Percentiles rank a stretch among this genome's conserved stretches.
Conservation (phyloP, 2,329 filamentous ascomycete species). For the Nannizziopsis arthrosporioides region DNA sequence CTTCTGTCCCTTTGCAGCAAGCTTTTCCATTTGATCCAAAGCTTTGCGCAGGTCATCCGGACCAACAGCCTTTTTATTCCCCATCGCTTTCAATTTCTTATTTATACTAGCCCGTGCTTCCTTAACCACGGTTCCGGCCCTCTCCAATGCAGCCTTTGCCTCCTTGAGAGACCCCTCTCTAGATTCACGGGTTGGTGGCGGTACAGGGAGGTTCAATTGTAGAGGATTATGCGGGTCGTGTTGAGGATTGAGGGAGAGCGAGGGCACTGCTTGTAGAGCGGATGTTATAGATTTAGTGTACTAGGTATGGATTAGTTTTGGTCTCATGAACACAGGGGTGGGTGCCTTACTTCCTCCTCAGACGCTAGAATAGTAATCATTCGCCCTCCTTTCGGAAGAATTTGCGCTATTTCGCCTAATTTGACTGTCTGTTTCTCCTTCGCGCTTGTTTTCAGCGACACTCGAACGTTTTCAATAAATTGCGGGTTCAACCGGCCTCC, state of each 20-base stretch:
- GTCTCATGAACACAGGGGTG: background rate
- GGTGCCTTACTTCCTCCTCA: conserved; percentile 47
- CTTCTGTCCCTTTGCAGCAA: conserved; percentile 36
- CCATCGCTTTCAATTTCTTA: conserved; percentile 36
- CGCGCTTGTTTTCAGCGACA: conserved; percentile 46
- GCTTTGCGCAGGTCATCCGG: conserved; percentile 38
- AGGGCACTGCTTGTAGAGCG: conserved; percentile 32
- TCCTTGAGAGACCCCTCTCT: conserved; percentile 31
- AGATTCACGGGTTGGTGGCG: conserved; percentile 38
- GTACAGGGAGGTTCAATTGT: conserved; percentile 36
- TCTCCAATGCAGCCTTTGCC: conserved; percentile 35
- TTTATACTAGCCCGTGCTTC: conserved; percentile 35
- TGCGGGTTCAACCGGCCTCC: conserved; percentile 54
- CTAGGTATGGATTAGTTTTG: conserved; percentile 18
- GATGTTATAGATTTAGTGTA: conserved; percentile 37
- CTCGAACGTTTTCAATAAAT: conserved; percentile 48
- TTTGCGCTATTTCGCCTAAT: conserved; percentile 54
- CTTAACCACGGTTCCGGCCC: conserved; percentile 29
- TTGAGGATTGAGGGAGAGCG: conserved; percentile 35
- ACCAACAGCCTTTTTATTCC: conserved; percentile 33
- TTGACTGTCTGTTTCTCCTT: conserved; percentile 40
- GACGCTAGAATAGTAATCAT: conserved; percentile 51
- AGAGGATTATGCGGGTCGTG: conserved; percentile 34
- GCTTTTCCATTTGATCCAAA: conserved; percentile 38
- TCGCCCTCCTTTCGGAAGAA: conserved; percentile 52